These are phyloP conservation scores for Pythium scleroteichum DNA, from an alignment of 352 stramenopile species.

Conservation along the genomic window DNA sequence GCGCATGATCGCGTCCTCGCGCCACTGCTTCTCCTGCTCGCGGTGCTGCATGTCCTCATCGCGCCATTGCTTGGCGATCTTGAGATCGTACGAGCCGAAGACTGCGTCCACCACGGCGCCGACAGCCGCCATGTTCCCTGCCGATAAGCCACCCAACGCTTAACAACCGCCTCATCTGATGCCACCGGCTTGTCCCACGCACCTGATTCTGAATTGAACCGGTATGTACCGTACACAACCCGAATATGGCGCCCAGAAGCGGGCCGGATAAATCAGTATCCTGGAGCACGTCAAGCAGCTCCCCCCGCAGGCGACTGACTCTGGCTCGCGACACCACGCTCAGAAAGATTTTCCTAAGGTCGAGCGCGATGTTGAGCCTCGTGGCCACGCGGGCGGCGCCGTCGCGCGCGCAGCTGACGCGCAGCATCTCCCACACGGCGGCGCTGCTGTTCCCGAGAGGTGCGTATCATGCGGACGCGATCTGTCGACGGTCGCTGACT, in stretches of 20 bases:
- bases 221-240: constrained; percentile 3
- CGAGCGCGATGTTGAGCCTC: constrained; percentile 17
- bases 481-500: neutral
- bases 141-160: neutral
- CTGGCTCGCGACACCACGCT: constrained; percentile 17
- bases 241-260: constrained; percentile 4
- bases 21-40: constrained; percentile 81
- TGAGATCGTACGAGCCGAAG: constrained; percentile 84
- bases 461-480: constrained; percentile 1
- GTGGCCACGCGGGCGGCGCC: constrained; percentile 2
- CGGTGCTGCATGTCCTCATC: constrained; percentile 75
- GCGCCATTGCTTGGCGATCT: constrained; percentile 84
- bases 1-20: constrained; percentile 68
- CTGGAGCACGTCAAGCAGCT: constrained; percentile 24
- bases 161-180: no score
- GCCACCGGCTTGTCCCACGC: neutral
- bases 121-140: constrained; percentile 43
- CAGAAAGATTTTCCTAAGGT: neutral
- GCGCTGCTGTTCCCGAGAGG: constrained; percentile 21
- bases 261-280: constrained; percentile 28
- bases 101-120: constrained; percentile 71
- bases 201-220: neutral
- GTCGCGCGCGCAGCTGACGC: constrained; percentile 14
- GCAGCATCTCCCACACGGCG: constrained; percentile 26
- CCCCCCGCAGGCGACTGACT: constrained; percentile 17